Base-by-base conservation (phyloP, 306 rosid genomes). In the Malus asiatica region DNA sequence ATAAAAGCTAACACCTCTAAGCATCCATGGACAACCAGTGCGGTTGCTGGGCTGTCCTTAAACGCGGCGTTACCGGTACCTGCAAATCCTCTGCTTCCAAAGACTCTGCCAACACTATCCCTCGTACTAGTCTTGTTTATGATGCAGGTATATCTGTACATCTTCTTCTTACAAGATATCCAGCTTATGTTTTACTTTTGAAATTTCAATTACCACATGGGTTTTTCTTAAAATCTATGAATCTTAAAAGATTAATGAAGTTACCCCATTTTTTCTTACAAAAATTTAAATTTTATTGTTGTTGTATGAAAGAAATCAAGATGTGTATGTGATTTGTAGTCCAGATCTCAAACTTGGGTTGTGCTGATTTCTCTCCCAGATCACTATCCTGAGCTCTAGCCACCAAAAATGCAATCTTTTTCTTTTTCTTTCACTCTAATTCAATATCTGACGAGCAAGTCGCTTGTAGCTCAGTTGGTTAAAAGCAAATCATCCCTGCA, bases 91-190 rank as follows among this genome's bases (percentile, higher is more conserved):
- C 97, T 58, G 78, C 89, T 81, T 85, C 97, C 67, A 88, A 80
- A 85, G 88, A 88, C 83, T 90, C 97, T 77, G 81, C 93, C 74
- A 87, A 86, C 86, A 78, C 91, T 80, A 88, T 94, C 72, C 98
- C 98, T 88, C 97, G 98, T 70, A 79, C 96, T 77, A 90, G 97
- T 81, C 91, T 94, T 33, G 97, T 94, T 76, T 88, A 90, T 83
- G 96, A 93, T 78, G 91, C 97, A 87, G 98, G 98, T 91, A 74
- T 46, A 15, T 59, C 38, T 29, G 19, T n/a, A 72, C 4, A 62
- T 29, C 40, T 35, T 11, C 19, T 59, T 66, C 72, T 45, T n/a
- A 38, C 44, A 45, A 4, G 16, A 16, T 44, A 19, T 69, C 22
- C 14, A 61, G 11, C 59, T 59, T 51, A 53, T 44, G 19, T 64